Percentiles rank a stretch among this genome's conserved stretches.
Conservation (phyloP, 129 eudicot species). For the Escallonia herrerae region DNA sequence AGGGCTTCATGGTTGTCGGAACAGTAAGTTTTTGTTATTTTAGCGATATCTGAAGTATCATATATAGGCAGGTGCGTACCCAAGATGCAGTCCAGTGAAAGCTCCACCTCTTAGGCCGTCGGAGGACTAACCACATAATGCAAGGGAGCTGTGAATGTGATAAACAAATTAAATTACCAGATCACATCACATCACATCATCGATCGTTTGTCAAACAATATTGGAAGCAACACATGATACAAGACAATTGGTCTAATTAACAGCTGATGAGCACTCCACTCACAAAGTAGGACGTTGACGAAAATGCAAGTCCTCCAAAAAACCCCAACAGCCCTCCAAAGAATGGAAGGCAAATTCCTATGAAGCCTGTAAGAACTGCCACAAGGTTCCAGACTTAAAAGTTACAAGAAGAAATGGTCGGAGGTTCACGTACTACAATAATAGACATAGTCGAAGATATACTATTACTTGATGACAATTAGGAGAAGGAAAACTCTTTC, state of each 20-base stretch:
- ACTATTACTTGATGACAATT: no score
- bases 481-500: no score
- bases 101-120: constrained; percentile 21
- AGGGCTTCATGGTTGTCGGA: background rate
- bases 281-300: constrained; percentile 21
- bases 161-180: background rate
- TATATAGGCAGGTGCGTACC: background rate
- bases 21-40: no score
- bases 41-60: no score
- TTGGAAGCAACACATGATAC: no score
- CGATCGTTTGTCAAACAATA: background rate
- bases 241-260: background rate
- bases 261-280: background rate
- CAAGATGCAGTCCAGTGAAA: constrained; percentile 22
- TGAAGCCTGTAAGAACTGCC: constrained; percentile 9
- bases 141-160: constrained; percentile 14
- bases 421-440: no score
- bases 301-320: constrained; percentile 24
- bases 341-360: constrained; percentile 16
- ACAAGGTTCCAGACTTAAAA: background rate
- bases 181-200: background rate
- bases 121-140: constrained; percentile 14
- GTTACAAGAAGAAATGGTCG: no score
- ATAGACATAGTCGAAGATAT: no score
- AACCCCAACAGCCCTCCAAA: constrained; percentile 25